phyloP scores from a whole-genome alignment of 495 filamentous ascomycete genomes.

The Barbatosphaeria neglecta region DNA sequence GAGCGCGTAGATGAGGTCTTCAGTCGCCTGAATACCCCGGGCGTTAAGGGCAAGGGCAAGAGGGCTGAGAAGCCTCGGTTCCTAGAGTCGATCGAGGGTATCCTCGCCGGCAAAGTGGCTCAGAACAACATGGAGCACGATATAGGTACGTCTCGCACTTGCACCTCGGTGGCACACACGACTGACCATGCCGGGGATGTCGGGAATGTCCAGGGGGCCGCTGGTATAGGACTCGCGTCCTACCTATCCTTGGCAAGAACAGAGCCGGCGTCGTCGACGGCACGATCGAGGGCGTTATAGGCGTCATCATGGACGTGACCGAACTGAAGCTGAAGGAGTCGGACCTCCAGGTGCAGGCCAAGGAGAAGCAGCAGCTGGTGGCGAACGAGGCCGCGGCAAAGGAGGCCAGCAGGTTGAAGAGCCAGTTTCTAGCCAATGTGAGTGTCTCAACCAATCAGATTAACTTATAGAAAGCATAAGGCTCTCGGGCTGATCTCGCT shows the following conservation, averaged over 20 bases:
- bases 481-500: neutral
- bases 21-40: constrained; percentile 19
- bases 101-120: constrained; percentile 39
- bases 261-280: constrained; percentile 30
- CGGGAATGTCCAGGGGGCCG: constrained; percentile 28
- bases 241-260: constrained; percentile 44
- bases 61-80: constrained; percentile 31
- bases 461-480: neutral
- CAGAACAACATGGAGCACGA: constrained; percentile 42
- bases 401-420: constrained; percentile 58
- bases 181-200: no score
- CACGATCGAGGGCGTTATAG: constrained; percentile 53
- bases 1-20: constrained; percentile 50
- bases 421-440: constrained; percentile 53
- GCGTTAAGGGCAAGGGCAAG: no score
- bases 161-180: neutral
- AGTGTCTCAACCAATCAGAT: neutral
- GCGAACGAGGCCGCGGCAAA: constrained; percentile 58
- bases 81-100: constrained; percentile 40
- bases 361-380: constrained; percentile 49
- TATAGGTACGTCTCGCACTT: constrained; percentile 17
- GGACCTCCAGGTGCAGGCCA: constrained; percentile 43
- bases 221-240: constrained; percentile 54
- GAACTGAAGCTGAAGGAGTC: constrained; percentile 47
- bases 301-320: constrained; percentile 57